phyloP scores from a whole-genome alignment of 2,329 filamentous ascomycete genomes.

The Lasiodiplodia hormozganensis region DNA sequence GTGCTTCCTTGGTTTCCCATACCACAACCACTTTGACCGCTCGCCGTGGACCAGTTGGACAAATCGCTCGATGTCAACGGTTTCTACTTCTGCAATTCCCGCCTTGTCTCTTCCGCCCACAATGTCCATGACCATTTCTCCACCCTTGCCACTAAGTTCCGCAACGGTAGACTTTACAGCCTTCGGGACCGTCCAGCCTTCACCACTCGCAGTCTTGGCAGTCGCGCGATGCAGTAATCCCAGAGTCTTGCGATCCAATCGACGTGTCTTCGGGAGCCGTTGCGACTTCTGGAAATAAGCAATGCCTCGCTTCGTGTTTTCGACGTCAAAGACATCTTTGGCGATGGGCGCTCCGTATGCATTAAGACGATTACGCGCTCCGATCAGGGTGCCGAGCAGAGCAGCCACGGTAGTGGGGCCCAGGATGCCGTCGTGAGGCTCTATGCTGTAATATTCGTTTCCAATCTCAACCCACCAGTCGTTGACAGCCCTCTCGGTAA shows the following conservation, averaged over 20 bases:
- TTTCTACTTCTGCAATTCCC: conserved; percentile 91
- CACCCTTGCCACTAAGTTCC: conserved; percentile 90
- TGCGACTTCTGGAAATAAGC: conserved; percentile 88
- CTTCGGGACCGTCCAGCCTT: conserved; percentile 90
- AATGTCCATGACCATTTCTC: conserved; percentile 95
- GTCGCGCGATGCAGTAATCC: conserved; percentile 82
- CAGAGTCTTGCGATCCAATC: conserved; percentile 83
- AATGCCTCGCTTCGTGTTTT: conserved; percentile 82
- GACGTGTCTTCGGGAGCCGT: conserved; percentile 77
- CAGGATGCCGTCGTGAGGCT: conserved; percentile 90
- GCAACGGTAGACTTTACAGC: conserved; percentile 95
- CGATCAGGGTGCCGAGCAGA: conserved; percentile 85
- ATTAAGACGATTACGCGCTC: conserved; percentile 86
- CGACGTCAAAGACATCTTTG: conserved; percentile 91
- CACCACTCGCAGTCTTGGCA: conserved; percentile 85
- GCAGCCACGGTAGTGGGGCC: conserved; percentile 92
- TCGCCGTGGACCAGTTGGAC: conserved; percentile 80
- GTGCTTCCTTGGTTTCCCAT: conserved; percentile 80
- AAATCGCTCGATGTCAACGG: conserved; percentile 85
- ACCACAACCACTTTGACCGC: conserved; percentile 91
- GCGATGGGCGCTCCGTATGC: conserved; percentile 82
- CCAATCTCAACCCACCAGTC: conserved; percentile 98
- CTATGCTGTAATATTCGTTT: conserved; percentile 87
- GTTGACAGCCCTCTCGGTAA: conserved; percentile 86
- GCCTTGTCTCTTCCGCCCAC: conserved; percentile 83